Conservation (phyloP, 2,329 filamentous ascomycete species). For the Alternaria triticimaculans region DNA sequence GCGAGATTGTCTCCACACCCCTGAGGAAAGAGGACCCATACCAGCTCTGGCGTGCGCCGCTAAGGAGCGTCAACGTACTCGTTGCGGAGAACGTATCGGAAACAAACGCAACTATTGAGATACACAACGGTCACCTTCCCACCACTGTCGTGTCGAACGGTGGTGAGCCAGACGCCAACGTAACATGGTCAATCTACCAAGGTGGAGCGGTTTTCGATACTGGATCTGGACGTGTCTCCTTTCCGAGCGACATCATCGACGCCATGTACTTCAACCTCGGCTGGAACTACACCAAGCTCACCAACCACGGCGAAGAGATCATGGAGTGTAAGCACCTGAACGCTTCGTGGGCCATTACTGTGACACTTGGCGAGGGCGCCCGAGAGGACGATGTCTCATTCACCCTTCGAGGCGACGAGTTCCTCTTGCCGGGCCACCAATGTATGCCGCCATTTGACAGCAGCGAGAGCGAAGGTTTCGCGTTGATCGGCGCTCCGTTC, state of each 20-base stretch:
- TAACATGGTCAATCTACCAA: conserved; percentile 9
- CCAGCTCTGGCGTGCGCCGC: conserved; percentile 24
- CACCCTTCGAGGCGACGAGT: conserved; percentile 17
- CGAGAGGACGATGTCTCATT: conserved; percentile 16
- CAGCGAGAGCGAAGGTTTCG: conserved; percentile 6
- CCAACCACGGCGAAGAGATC: conserved; percentile 11
- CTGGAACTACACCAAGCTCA: conserved; percentile 23
- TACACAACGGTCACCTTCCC: conserved; percentile 6
- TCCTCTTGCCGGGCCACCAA: conserved; percentile 9
- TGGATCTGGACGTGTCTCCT: conserved; percentile 20
- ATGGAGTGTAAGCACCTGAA: conserved; percentile 24
- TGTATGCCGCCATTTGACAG: conserved; percentile 26
- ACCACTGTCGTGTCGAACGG: neutral
- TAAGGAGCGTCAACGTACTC: conserved; percentile 11
- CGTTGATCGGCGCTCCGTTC: conserved; percentile 19
- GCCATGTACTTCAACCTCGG: conserved; percentile 28
- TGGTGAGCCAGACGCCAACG: conserved; percentile 4
- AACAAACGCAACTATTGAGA: conserved; percentile 13
- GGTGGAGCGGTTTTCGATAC: conserved; percentile 23
- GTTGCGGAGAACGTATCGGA: conserved; percentile 14
- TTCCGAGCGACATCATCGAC: conserved; percentile 12
- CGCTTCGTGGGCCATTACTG: conserved; percentile 23
- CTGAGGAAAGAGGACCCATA: conserved; percentile 15
- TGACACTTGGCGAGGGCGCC: conserved; percentile 20
- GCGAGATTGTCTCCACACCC: conserved; percentile 59